Conservation (phyloP, 1,284 basidiomycete genomes). For the Singerocomus inundabilis region DNA sequence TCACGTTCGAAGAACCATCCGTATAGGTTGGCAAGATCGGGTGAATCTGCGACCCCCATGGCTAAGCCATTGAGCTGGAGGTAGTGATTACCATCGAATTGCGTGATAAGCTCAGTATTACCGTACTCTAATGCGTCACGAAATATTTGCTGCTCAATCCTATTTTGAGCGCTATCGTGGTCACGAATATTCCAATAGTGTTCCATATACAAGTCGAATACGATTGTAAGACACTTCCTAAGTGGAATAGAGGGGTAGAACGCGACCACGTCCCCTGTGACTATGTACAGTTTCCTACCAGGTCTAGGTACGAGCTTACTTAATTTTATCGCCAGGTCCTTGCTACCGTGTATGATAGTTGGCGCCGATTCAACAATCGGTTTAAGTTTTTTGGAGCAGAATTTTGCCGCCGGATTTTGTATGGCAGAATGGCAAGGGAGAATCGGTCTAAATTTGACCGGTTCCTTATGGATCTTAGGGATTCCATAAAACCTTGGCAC, state of each 20-base stretch:
- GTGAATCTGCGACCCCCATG: constrained; percentile 8
- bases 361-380: neutral
- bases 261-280: constrained; percentile 2
- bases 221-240: neutral
- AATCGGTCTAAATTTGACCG: neutral
- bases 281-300: neutral
- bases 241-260: constrained; percentile 3
- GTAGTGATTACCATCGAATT: neutral
- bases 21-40: constrained; percentile 8
- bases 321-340: constrained; percentile 10
- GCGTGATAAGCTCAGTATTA: neutral
- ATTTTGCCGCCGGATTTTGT: constrained; percentile 6
- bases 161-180: rapidly evolving
- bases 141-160: neutral
- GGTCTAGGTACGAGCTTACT: rapidly evolving
- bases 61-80: too few relatives aligned
- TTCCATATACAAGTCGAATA: too few relatives aligned
- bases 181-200: too few relatives aligned
- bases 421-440: neutral
- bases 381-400: constrained; percentile 10
- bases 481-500: constrained; percentile 9
- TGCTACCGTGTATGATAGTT: neutral
- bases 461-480: constrained; percentile 10
- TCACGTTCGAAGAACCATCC: neutral
- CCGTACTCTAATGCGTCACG: neutral